phyloP scores from a whole-genome alignment of 768 basidiomycete genomes.

The Calocybe cyanea region DNA sequence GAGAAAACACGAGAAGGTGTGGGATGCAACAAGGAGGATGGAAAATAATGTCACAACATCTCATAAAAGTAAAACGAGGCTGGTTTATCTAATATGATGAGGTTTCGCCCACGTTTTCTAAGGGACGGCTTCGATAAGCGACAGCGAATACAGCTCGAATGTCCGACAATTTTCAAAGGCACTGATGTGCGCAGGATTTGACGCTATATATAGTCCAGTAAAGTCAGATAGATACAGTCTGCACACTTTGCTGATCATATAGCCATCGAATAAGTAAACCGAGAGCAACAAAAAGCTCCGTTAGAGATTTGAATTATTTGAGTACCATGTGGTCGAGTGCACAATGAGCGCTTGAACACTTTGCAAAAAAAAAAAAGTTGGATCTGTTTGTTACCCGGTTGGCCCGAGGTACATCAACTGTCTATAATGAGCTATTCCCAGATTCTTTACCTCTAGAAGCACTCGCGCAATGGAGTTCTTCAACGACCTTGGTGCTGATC shows the following conservation, averaged over 20 bases:
- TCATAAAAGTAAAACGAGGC: constrained; percentile 18
- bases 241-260: too few relatives aligned
- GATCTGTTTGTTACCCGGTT: constrained; percentile 1
- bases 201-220: too few relatives aligned
- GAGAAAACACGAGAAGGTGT: constrained; percentile 14
- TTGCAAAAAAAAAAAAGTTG: too few relatives aligned
- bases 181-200: too few relatives aligned
- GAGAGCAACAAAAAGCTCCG: too few relatives aligned
- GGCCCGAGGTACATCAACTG: constrained; percentile 3
- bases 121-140: constrained; percentile 13
- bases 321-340: too few relatives aligned
- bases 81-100: constrained; percentile 20
- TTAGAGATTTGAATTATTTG: too few relatives aligned
- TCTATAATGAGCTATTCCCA: too few relatives aligned
- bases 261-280: too few relatives aligned
- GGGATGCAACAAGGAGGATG: constrained; percentile 1
- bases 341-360: too few relatives aligned
- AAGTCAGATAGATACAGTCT: too few relatives aligned
- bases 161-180: too few relatives aligned
- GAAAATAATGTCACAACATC: not conserved
- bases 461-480: constrained; percentile 69
- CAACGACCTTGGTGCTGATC: constrained; percentile 69
- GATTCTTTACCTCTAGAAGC: not conserved
- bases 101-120: constrained; percentile 10
- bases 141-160: not conserved